Evolutionary conservation across 768 basidiomycete genomes (phyloP).

Genomic region (Tylopilus felleus): DNA sequence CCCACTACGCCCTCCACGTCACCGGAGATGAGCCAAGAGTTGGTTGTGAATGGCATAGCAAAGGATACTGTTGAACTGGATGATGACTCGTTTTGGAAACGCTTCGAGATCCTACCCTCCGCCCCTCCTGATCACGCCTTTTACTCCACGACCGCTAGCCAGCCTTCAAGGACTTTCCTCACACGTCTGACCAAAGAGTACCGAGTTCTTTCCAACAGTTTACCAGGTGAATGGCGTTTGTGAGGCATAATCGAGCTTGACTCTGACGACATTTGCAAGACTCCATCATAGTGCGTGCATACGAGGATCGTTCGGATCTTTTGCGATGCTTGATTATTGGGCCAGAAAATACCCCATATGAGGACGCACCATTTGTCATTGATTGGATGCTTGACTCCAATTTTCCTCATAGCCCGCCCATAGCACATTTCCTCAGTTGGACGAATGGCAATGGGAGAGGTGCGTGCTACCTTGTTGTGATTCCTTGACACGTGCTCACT

Average conservation of each 20-base stretch:
- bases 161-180: conserved; percentile 72
- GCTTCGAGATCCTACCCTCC: conserved; percentile 75
- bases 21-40: conserved; percentile 33
- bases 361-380: conserved; percentile 92
- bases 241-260: background rate
- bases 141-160: conserved; percentile 53
- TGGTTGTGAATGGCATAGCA: conserved; percentile 22
- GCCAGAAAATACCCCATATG: conserved; percentile 92
- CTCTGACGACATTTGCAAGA: conserved; percentile 41
- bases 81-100: conserved; percentile 58
- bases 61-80: conserved; percentile 33
- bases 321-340: conserved; percentile 88
- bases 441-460: conserved; percentile 87
- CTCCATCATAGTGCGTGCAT: conserved; percentile 84
- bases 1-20: conserved; percentile 30
- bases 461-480: conserved; percentile 6
- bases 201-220: conserved; percentile 67
- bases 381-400: conserved; percentile 88
- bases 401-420: conserved; percentile 79
- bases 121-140: conserved; percentile 86
- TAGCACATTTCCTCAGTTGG: conserved; percentile 90
- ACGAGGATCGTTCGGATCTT: conserved; percentile 86
- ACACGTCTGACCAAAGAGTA: conserved; percentile 81
- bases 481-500: background rate
- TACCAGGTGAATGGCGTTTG: conserved; percentile 64